Conservation (phyloP, 192 early-diverging fungal species). For the Fimicolochytrium jonesii region DNA sequence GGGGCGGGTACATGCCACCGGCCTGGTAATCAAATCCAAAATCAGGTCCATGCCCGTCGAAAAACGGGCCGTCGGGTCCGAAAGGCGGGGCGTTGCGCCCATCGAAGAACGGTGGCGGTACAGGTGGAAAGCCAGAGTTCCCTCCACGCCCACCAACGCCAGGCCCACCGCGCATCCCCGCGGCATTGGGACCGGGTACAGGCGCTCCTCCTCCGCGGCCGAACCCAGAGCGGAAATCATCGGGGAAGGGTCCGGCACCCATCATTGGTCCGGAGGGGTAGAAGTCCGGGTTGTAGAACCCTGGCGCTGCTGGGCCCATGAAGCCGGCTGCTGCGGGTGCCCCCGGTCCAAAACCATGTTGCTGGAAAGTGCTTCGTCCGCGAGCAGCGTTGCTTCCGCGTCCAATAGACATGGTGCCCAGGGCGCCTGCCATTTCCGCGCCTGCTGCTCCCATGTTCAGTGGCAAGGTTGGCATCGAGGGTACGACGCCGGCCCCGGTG, state of each 20-base stretch:
- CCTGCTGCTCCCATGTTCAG: neutral
- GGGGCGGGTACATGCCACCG: neutral
- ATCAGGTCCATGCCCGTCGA: constrained; percentile 12
- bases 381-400: no score
- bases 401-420: neutral
- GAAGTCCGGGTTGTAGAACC: constrained; percentile 18
- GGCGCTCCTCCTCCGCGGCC: constrained; percentile 3
- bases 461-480: neutral
- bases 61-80: constrained; percentile 10
- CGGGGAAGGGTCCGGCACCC: constrained; percentile 13
- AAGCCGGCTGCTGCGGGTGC: neutral
- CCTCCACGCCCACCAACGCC: neutral
- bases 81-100: constrained; percentile 9
- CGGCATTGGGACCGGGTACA: neutral
- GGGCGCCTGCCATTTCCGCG: neutral
- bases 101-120: constrained; percentile 22
- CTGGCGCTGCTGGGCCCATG: constrained; percentile 14
- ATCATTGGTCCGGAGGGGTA: constrained; percentile 21
- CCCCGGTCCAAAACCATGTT: no score
- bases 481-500: neutral
- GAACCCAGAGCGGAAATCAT: constrained; percentile 5
- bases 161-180: neutral
- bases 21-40: constrained; percentile 20
- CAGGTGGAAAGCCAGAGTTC: no score
- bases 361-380: no score